Conservation (phyloP, 768 basidiomycete species). For the Hemileccinum rubropunctum region DNA sequence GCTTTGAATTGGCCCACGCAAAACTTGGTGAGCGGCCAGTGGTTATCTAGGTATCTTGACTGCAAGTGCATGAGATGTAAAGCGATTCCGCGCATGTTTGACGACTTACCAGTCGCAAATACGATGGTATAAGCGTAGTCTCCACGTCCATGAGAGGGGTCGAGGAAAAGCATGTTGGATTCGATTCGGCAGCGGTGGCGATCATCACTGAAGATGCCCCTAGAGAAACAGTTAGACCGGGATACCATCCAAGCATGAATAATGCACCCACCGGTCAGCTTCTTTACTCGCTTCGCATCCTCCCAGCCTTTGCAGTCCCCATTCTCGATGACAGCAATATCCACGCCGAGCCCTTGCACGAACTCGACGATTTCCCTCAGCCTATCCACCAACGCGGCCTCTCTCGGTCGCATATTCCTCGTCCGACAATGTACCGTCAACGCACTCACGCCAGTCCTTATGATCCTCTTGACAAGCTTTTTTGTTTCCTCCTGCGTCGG, state of each 20-base stretch:
- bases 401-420: constrained; percentile 81
- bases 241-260: not conserved
- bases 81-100: not conserved
- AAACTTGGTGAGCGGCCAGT: constrained; percentile 86
- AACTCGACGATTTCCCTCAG: constrained; percentile 84
- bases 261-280: constrained; percentile 60
- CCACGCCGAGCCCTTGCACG: constrained; percentile 68
- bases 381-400: constrained; percentile 74
- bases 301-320: constrained; percentile 84
- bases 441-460: constrained; percentile 82
- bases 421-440: constrained; percentile 97
- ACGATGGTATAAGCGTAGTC: constrained; percentile 63
- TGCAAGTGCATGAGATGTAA: constrained; percentile 27
- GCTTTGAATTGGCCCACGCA: constrained; percentile 82
- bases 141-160: constrained; percentile 69
- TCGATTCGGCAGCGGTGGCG: constrained; percentile 90
- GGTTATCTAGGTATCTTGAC: constrained; percentile 74
- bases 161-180: constrained; percentile 83
- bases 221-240: constrained; percentile 21
- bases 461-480: constrained; percentile 83
- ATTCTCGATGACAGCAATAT: constrained; percentile 89
- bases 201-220: constrained; percentile 94
- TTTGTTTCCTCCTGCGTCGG: constrained; percentile 86
- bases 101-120: constrained; percentile 63
- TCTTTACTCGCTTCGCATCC: constrained; percentile 73